A percentile compares a stretch with the other conserved stretches of the same genome.
Conservation (phyloP, 768 basidiomycete genomes). For the Favolaschia claudopus region DNA sequence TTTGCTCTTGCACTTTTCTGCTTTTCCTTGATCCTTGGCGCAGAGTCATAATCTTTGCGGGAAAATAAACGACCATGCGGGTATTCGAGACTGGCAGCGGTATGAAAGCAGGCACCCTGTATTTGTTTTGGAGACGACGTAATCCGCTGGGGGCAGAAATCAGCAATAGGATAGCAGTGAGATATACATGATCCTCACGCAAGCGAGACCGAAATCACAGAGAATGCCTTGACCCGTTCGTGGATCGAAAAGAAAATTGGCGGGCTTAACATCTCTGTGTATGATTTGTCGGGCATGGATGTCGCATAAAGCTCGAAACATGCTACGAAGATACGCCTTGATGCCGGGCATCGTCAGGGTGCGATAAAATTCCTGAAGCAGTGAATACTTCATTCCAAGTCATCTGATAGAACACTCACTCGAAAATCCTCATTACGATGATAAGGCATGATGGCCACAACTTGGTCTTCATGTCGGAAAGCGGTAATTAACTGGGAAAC, state of each 20-base stretch:
- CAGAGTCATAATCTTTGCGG: slow-evolving; percentile 54
- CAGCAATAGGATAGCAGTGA: neutral
- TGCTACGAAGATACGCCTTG: slow-evolving; percentile 87
- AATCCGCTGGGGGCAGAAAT: slow-evolving; percentile 54
- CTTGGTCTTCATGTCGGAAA: slow-evolving; percentile 89
- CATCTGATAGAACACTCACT: slow-evolving; percentile 54
- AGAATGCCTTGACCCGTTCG: slow-evolving; percentile 83
- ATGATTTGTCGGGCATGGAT: slow-evolving; percentile 88
- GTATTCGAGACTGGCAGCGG: slow-evolving; percentile 59
- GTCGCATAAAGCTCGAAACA: slow-evolving; percentile 90
- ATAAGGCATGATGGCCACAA: slow-evolving; percentile 94
- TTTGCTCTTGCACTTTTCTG: slow-evolving; percentile 69
- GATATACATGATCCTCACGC: slow-evolving; percentile 53
- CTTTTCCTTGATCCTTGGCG: slow-evolving; percentile 58
- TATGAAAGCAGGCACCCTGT: slow-evolving; percentile 80
- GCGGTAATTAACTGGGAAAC: slow-evolving; percentile 95
- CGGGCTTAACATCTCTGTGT: slow-evolving; percentile 97
- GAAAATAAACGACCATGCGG: slow-evolving; percentile 73
- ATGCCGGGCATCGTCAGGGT: slow-evolving; percentile 77
- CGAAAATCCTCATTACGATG: slow-evolving; percentile 93
- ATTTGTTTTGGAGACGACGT: slow-evolving; percentile 47
- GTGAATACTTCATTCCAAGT: neutral
- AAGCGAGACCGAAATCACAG: slow-evolving; percentile 95
- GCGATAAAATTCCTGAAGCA: slow-evolving; percentile 76
- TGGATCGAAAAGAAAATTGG: slow-evolving; percentile 95